phyloP scores from a whole-genome alignment of 2,329 filamentous ascomycete species.

The Alternaria triticimaculans region DNA sequence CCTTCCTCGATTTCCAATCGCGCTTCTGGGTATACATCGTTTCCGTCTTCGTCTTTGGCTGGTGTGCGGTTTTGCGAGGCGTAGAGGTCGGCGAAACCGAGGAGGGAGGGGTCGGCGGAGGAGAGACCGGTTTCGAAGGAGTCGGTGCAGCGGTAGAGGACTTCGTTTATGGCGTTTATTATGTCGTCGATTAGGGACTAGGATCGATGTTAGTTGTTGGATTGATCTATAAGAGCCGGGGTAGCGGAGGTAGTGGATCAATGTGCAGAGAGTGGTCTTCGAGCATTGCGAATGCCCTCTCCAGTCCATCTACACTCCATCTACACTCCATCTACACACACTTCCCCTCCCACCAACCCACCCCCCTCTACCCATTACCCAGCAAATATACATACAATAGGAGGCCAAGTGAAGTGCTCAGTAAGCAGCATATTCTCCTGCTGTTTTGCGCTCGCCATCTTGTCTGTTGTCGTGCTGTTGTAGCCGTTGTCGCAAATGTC shows the following conservation, averaged over 20 bases:
- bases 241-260: too few relatives aligned
- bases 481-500: constrained; percentile 10
- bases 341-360: background rate
- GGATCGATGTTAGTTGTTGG: background rate
- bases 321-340: background rate
- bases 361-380: background rate
- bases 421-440: constrained; percentile 73
- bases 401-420: constrained; percentile 94
- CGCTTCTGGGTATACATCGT: constrained; percentile 56
- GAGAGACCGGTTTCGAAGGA: constrained; percentile 85
- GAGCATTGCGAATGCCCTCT: background rate
- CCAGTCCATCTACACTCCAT: background rate
- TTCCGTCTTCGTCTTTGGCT: constrained; percentile 48
- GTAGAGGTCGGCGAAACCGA: constrained; percentile 74
- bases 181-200: constrained; percentile 96
- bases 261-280: too few relatives aligned
- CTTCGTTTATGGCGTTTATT: constrained; percentile 93
- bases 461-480: background rate
- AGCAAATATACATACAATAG: constrained; percentile 68
- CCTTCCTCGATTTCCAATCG: constrained; percentile 85
- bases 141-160: constrained; percentile 87
- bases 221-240: too few relatives aligned
- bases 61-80: constrained; percentile 53
- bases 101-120: constrained; percentile 71
- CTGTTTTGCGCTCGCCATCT: constrained; percentile 55